Conservation (phyloP, 306 rosid species). For the Cicer bijugum region DNA sequence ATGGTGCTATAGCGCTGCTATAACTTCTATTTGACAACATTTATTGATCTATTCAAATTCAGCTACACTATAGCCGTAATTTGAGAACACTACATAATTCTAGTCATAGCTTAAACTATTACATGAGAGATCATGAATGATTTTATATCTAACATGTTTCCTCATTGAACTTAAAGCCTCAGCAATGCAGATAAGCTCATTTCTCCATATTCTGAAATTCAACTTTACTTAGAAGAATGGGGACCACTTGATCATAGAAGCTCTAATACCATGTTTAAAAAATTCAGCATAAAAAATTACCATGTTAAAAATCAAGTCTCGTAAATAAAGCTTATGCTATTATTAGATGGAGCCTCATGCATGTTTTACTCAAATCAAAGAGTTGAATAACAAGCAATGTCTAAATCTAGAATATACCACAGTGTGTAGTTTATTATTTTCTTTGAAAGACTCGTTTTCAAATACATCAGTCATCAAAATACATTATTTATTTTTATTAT, state of each 20-base stretch:
- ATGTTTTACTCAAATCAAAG: constrained; percentile 12
- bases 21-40: no score
- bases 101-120: neutral
- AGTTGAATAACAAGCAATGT: constrained; percentile 9
- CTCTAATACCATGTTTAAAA: neutral
- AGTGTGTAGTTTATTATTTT: neutral
- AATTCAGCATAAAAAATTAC: neutral
- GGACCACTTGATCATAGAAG: neutral
- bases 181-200: neutral
- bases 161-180: neutral
- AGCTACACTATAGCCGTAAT: no score
- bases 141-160: neutral
- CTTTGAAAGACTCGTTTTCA: neutral
- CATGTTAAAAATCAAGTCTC: neutral
- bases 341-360: neutral
- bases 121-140: neutral
- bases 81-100: no score
- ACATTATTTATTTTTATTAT: neutral
- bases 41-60: no score
- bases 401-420: constrained; percentile 11
- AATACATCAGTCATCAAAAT: neutral
- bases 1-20: no score
- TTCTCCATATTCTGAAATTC: neutral
- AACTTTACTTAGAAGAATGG: neutral
- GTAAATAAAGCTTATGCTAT: neutral